Conservation (phyloP, 768 basidiomycete genomes). For the Tricholoma sp. region DNA sequence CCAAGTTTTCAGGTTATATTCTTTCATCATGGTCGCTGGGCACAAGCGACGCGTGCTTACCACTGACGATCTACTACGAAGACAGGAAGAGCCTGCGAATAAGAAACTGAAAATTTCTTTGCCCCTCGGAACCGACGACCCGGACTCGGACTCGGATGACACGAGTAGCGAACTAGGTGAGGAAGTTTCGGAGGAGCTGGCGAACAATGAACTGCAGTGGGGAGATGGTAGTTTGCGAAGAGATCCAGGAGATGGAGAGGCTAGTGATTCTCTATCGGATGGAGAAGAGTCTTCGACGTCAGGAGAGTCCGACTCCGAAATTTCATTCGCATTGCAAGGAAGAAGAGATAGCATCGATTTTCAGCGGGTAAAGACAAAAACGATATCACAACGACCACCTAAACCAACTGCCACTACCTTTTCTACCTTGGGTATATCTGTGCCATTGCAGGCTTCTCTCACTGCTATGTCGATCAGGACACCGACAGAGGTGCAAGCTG, state of each 20-base stretch:
- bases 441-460: conserved; percentile 59
- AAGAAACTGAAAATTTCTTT: conserved; percentile 32
- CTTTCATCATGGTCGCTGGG: neutral
- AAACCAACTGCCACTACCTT: conserved; percentile 29
- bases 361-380: neutral
- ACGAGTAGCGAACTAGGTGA: neutral
- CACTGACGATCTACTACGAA: conserved; percentile 42
- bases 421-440: conserved; percentile 52
- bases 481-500: conserved; percentile 86
- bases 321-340: neutral
- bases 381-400: neutral
- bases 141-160: neutral
- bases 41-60: conserved; percentile 14
- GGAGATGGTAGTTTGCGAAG: neutral
- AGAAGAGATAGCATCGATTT: neutral
- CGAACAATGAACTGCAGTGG: neutral
- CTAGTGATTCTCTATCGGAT: neutral
- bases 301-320: neutral
- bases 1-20: neutral
- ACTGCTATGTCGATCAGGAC: conserved; percentile 75
- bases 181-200: neutral
- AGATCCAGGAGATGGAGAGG: neutral
- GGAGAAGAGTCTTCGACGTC: neutral
- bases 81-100: conserved; percentile 34
- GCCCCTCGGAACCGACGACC: neutral